These are phyloP conservation scores for Arachis monticola DNA, from an alignment of 331 rosid genomes.

Conservation along the genomic window DNA sequence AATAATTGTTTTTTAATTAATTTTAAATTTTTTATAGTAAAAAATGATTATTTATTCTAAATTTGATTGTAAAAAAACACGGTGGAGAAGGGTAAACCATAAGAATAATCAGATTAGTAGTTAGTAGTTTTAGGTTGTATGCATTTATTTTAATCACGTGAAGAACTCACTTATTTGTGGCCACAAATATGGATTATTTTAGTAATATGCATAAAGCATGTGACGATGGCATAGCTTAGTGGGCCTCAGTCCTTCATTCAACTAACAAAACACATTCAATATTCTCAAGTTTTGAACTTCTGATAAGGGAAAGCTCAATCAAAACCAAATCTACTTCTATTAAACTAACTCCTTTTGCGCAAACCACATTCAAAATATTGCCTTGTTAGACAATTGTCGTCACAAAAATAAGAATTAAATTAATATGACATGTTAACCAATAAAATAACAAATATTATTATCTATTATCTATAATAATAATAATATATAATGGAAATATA, in stretches of 20 bases:
- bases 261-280: no score
- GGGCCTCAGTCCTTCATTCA: slow-evolving; percentile 11
- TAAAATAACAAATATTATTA: background rate
- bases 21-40: no score
- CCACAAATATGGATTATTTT: background rate
- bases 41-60: no score
- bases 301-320: no score
- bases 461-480: no score
- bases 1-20: no score
- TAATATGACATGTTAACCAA: background rate
- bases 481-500: no score
- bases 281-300: no score
- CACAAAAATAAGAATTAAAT: background rate
- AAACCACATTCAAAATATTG: background rate
- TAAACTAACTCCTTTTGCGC: no score
- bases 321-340: no score
- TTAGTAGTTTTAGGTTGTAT: background rate
- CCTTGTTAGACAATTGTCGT: slow-evolving; percentile 12
- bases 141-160: background rate
- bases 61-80: no score
- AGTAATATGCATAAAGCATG: background rate
- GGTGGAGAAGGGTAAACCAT: no score
- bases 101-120: background rate
- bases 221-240: background rate
- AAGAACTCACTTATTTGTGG: background rate